These are phyloP conservation scores for Emmonsiellopsis sp. DNA, from an alignment of 2,329 filamentous ascomycete genomes.

Conservation along the genomic window DNA sequence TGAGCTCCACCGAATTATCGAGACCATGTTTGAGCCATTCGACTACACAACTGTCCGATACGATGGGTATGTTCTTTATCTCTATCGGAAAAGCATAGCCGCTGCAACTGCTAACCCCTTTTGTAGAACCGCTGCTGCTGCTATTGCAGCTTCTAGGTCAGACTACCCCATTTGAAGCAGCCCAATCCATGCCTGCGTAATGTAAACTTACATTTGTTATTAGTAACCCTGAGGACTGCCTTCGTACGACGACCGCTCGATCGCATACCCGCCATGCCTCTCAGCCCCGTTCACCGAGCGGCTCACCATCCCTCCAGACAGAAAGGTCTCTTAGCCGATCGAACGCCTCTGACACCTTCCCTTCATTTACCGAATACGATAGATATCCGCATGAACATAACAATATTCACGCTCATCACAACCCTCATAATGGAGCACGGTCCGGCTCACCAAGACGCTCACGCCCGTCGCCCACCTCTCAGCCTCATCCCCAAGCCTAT, in stretches of 20 bases:
- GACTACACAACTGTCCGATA: slow-evolving; percentile 84
- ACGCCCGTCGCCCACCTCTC: slow-evolving; percentile 14
- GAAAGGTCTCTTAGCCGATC: slow-evolving; percentile 21
- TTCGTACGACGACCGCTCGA: slow-evolving; percentile 17
- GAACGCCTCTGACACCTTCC: slow-evolving; percentile 20
- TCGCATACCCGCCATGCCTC: slow-evolving; percentile 28
- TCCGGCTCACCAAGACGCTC: slow-evolving; percentile 14
- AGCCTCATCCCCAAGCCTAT: slow-evolving; percentile 23
- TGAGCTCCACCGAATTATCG: slow-evolving; percentile 87
- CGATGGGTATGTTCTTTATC: slow-evolving; percentile 49
- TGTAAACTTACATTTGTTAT: slow-evolving; percentile 7
- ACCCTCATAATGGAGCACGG: not conserved
- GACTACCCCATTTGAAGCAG: slow-evolving; percentile 10
- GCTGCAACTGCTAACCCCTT: slow-evolving; percentile 5
- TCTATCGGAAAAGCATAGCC: slow-evolving; percentile 7
- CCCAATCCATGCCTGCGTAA: slow-evolving; percentile 3
- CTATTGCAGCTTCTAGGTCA: slow-evolving; percentile 29
- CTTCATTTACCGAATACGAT: slow-evolving; percentile 18
- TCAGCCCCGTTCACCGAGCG: slow-evolving; percentile 23
- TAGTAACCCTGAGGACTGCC: slow-evolving; percentile 31
- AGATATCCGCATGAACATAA: not conserved
- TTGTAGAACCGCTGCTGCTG: slow-evolving; percentile 26
- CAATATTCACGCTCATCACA: not conserved
- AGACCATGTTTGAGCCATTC: slow-evolving; percentile 86
- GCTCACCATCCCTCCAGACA: slow-evolving; percentile 21